A percentile compares a stretch with the other conserved stretches of the same genome.
Evolutionary conservation across 164 flowering plant species (phyloP).

Genomic region (Vitis cinerea): DNA sequence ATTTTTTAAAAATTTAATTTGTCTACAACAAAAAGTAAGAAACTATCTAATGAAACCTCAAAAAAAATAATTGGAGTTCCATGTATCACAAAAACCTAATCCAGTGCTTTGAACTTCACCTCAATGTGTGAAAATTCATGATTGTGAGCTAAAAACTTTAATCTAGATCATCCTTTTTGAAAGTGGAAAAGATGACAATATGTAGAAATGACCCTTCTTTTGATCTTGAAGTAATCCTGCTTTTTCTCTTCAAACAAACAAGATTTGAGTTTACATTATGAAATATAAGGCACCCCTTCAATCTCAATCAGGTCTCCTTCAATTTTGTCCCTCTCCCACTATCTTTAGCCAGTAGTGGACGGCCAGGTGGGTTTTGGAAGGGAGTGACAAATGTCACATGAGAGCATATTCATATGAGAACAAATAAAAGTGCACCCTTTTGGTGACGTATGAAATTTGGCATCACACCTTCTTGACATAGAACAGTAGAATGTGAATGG

Average conservation of each 20-base stretch:
- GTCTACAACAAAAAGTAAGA: too few species aligned
- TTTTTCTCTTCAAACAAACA: not conserved
- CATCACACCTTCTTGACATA: not conserved
- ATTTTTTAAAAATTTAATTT: too few species aligned
- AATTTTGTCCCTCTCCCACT: too few species aligned
- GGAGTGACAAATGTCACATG: not conserved
- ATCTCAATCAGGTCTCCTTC: too few species aligned
- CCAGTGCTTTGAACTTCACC: too few species aligned
- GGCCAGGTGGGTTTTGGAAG: too few species aligned
- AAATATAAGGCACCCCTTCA: not conserved
- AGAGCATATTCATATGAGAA: not conserved
- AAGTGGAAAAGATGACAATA: not conserved
- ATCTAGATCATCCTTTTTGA: not conserved
- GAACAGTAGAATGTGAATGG: not conserved
- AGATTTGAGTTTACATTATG: not conserved
- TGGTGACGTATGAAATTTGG: not conserved
- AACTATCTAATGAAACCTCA: too few species aligned
- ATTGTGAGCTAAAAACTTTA: not conserved
- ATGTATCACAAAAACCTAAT: too few species aligned
- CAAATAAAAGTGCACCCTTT: not conserved
- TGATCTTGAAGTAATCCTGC: not conserved
- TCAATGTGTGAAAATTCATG: not conserved
- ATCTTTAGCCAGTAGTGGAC: too few species aligned
- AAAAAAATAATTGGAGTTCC: too few species aligned
- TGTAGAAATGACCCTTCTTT: not conserved